A percentile compares a stretch with the other conserved stretches of the same genome.
Evolutionary conservation across 2,329 filamentous ascomycete species (phyloP).

Genomic region (Xylaria arbuscula): DNA sequence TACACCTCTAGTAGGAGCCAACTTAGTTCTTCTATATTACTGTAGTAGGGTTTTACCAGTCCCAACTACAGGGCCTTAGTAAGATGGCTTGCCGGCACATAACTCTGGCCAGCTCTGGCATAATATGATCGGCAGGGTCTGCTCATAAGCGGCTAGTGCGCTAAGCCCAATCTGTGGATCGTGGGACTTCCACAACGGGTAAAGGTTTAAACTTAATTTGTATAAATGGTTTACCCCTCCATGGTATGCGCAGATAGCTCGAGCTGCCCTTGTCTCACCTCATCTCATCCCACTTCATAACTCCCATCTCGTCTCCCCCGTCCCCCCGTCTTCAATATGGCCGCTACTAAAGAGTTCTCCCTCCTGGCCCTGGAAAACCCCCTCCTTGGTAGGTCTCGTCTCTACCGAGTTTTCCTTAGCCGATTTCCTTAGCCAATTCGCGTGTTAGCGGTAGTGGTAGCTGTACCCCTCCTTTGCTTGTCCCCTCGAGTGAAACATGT

Average conservation of each 20-base stretch:
- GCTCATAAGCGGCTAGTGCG: not conserved
- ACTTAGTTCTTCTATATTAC: too few species aligned
- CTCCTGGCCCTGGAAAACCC: conserved; percentile 97
- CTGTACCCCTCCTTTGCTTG: conserved; percentile 3
- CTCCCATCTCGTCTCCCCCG: not conserved
- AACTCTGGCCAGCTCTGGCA: too few species aligned
- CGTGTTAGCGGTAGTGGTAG: conserved; percentile 15
- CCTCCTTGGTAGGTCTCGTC: conserved; percentile 77
- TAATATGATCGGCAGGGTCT: too few species aligned
- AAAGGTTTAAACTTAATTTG: too few species aligned
- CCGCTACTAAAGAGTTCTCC: conserved; percentile 80
- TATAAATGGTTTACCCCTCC: not conserved
- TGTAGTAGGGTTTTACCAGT: too few species aligned
- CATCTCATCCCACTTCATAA: conserved; percentile 8
- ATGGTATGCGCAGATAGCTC: conserved; percentile 41
- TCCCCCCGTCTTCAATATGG: conserved; percentile 65
- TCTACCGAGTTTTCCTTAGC: conserved; percentile 29
- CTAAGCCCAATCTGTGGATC: not conserved
- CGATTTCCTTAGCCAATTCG: not conserved
- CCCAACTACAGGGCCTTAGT: too few species aligned
- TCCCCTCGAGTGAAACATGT: not conserved
- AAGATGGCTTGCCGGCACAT: too few species aligned
- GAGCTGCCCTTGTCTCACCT: conserved; percentile 35
- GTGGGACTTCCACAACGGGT: not conserved
- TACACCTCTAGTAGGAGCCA: too few species aligned